Percentiles rank a stretch among this genome's conserved stretches.
phyloP scores from a whole-genome alignment of 2,329 filamentous ascomycete genomes.

The Basipetospora chlamydospora region DNA sequence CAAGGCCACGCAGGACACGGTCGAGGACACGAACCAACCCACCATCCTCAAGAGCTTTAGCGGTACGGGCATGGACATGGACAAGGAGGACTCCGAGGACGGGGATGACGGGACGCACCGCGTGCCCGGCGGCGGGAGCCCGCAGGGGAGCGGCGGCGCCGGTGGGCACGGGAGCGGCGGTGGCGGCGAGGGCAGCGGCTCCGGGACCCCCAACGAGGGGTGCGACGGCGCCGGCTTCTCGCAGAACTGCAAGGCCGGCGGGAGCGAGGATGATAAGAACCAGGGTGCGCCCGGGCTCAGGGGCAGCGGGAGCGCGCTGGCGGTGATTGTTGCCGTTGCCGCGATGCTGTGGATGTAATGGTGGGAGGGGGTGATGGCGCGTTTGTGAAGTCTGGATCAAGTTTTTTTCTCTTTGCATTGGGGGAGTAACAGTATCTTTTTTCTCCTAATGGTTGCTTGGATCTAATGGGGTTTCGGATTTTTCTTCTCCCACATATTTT shows the following conservation, averaged over 20 bases:
- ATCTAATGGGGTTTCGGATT: too few relatives aligned
- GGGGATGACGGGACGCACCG: slow-evolving; percentile 11
- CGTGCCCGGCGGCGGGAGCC: slow-evolving; percentile 10
- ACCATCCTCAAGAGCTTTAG: slow-evolving; percentile 67
- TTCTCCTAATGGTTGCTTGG: too few relatives aligned
- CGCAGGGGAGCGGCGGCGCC: slow-evolving; percentile 6
- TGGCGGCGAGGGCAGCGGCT: background rate
- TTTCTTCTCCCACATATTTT: too few relatives aligned
- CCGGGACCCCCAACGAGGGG: slow-evolving; percentile 6
- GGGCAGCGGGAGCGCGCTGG: slow-evolving; percentile 1
- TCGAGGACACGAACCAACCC: slow-evolving; percentile 58
- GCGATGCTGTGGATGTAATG: slow-evolving; percentile 1
- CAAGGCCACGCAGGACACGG: slow-evolving; percentile 57
- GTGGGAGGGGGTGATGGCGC: too few relatives aligned
- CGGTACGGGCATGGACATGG: slow-evolving; percentile 68
- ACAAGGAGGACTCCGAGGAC: slow-evolving; percentile 21
- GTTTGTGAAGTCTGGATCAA: too few relatives aligned
- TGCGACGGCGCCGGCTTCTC: slow-evolving; percentile 6
- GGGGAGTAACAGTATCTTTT: too few relatives aligned
- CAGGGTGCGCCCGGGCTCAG: background rate
- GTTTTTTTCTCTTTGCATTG: too few relatives aligned
- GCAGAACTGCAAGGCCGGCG: slow-evolving; percentile 1
- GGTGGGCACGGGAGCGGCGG: slow-evolving; percentile 1
- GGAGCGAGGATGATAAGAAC: background rate
- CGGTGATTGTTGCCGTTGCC: slow-evolving; percentile 2